Evolutionary conservation across 106 monocot genomes (phyloP), one percentile per base, ranked within the genome.

Genomic region (Vanilla planifolia): DNA sequence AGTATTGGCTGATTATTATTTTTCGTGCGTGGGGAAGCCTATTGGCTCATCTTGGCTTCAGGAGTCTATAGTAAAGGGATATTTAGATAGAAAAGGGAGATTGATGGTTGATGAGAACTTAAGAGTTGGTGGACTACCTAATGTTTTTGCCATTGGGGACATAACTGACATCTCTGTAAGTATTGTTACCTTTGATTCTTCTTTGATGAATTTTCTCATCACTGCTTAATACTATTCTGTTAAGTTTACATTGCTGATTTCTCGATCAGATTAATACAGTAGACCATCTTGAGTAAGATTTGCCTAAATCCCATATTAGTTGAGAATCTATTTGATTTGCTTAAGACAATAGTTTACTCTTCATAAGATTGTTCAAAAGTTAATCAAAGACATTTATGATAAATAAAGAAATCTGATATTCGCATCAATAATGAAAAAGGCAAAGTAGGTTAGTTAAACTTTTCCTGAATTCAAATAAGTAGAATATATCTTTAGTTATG

Each of bases 91-190:
- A 24, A 45, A 37, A 8, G 77, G 77, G 36, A 71, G 66, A 10
- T 15, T 77, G 66, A 71, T 66, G 60, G 71, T 77, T 19, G 66
- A 77, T 55, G 77, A 77, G 61, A 60, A 65, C 33, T 62, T 77
- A 35, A 77, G 71, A 55, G 51, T 77, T 5, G 33, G 56, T 33
- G 71, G 77, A 13, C 2, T 13, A 23, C 61, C 36, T 9, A 77
- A 77, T 40, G 47, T 71, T 23, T 77, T 77, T 55, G 60, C 71
- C 51, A 61, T 71, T 22, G 71, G 77, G 47, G 77, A 71, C 59
- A 77, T 77, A 25, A 71, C 66, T 33, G 51, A 76, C 34, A 26
- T 77, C 34, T 65, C 48, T 60, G 77, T 77, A 77, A 66, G 77
- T 63, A 1, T 36, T 22, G 17, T 60, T 1, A 29, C 15, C 16